A percentile compares a stretch with the other conserved stretches of the same genome.
Conservation (phyloP, 1,284 basidiomycete species). For the Testicularia cyperi region DNA sequence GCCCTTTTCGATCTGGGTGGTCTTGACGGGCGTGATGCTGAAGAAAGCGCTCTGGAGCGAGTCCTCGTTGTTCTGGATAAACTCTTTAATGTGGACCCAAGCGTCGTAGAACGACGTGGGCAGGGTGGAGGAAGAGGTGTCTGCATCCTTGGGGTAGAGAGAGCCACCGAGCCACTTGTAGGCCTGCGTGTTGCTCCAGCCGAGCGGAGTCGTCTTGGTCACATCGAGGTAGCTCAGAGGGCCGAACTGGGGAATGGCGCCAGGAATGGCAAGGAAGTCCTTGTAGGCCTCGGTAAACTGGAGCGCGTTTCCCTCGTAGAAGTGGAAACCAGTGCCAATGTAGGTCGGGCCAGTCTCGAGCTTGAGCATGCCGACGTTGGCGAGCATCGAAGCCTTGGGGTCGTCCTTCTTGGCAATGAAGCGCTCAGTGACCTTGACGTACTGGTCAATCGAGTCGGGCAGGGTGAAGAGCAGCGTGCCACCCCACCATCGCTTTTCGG, state of each 20-base stretch:
- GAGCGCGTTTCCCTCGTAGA: constrained; percentile 12
- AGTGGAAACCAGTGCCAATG: constrained; percentile 7
- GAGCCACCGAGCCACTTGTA: constrained; percentile 30
- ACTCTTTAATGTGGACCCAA: constrained; percentile 4
- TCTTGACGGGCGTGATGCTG: constrained; percentile 21
- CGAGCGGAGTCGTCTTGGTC: constrained; percentile 5
- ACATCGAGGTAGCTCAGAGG: constrained; percentile 17
- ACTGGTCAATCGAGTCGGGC: constrained; percentile 1
- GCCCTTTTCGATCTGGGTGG: constrained; percentile 14
- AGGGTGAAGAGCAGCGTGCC: constrained; percentile 9
- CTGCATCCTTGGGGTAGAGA: constrained; percentile 7
- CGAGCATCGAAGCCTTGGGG: constrained; percentile 12
- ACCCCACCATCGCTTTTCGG: constrained; percentile 23
- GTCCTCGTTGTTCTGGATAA: constrained; percentile 5
- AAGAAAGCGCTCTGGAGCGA: constrained; percentile 6
- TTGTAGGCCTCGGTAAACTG: constrained; percentile 7
- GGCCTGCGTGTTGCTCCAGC: constrained; percentile 6
- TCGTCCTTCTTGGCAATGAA: constrained; percentile 17
- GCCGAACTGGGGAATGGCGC: constrained; percentile 1
- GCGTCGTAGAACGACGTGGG: constrained; percentile 1
- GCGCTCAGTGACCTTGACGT: constrained; percentile 10
- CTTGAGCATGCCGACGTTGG: constrained; percentile 21
- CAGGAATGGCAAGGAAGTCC: constrained; percentile 15
- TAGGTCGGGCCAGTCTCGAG: background rate
- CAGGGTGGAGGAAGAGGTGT: background rate